These are phyloP conservation scores for Wickerhamomyces hampshirensis DNA, from an alignment of 805 yeast genomes.

Conservation along the genomic window DNA sequence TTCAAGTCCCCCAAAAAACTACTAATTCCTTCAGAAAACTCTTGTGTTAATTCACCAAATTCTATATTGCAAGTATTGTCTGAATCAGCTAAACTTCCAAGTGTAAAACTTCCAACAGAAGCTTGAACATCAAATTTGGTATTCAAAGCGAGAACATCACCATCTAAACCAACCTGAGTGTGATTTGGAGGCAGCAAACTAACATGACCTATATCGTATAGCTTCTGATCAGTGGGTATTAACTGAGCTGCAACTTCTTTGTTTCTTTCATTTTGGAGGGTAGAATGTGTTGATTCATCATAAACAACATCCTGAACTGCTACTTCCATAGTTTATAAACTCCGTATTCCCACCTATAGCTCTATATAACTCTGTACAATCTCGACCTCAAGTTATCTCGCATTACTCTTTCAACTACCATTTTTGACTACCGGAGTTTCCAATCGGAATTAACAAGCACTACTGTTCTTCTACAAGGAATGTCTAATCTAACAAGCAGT, in stretches of 20 bases:
- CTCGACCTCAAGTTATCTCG: too few relatives aligned
- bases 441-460: too few relatives aligned
- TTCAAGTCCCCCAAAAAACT: constrained; percentile 14
- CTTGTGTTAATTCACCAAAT: constrained; percentile 11
- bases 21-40: constrained; percentile 10
- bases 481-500: too few relatives aligned
- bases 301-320: not conserved
- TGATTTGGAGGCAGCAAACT: constrained; percentile 13
- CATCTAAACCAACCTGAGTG: constrained; percentile 14
- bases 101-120: constrained; percentile 14
- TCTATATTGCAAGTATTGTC: constrained; percentile 2
- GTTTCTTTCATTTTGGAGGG: not conserved
- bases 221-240: constrained; percentile 13
- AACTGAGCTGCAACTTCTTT: constrained; percentile 1
- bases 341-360: too few relatives aligned
- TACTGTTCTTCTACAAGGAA: too few relatives aligned
- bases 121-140: constrained; percentile 24
- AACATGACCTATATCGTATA: constrained; percentile 11
- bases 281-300: not conserved
- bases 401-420: too few relatives aligned
- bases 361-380: too few relatives aligned
- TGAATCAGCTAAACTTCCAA: constrained; percentile 5
- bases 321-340: not conserved
- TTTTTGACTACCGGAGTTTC: too few relatives aligned
- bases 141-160: constrained; percentile 18